Evolutionary conservation across 768 basidiomycete genomes (phyloP).

Genomic region (Clitopilus hobsonii): DNA sequence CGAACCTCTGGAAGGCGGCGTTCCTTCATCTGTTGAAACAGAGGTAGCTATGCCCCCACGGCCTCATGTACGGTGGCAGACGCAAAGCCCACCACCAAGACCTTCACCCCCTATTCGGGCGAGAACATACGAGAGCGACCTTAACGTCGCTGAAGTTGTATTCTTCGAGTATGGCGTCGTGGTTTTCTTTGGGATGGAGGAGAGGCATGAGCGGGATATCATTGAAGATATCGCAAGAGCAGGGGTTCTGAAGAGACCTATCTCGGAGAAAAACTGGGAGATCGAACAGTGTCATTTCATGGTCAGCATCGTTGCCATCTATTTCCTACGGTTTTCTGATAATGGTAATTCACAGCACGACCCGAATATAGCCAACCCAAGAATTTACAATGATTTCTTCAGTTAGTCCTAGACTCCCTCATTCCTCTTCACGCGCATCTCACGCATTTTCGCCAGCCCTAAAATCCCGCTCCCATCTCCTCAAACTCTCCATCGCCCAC

Average conservation of each 20-base stretch:
- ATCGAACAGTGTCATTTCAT: constrained; percentile 90
- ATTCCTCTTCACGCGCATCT: no score
- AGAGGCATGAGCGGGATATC: constrained; percentile 74
- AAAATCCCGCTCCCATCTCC: constrained; percentile 85
- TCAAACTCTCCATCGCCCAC: constrained; percentile 91
- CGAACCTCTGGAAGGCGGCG: not conserved
- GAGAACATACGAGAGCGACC: constrained; percentile 20
- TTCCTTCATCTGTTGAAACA: constrained; percentile 3
- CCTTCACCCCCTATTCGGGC: not conserved
- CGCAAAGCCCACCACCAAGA: constrained; percentile 4
- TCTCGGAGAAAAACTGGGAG: constrained; percentile 77
- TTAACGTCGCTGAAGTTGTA: constrained; percentile 66
- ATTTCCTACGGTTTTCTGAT: not conserved
- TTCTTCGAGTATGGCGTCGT: constrained; percentile 88
- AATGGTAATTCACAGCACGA: constrained; percentile 58
- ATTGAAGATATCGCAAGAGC: constrained; percentile 80
- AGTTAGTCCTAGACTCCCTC: no score
- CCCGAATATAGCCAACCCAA: constrained; percentile 74
- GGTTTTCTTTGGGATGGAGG: constrained; percentile 86
- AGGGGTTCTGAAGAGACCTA: constrained; percentile 57
- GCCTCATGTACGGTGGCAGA: not conserved
- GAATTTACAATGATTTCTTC: constrained; percentile 96
- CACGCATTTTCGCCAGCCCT: no score
- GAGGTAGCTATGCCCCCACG: not conserved
- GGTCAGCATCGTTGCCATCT: constrained; percentile 37